Conservation (phyloP, 2,329 filamentous ascomycete genomes). For the Westerdykella ornata region DNA sequence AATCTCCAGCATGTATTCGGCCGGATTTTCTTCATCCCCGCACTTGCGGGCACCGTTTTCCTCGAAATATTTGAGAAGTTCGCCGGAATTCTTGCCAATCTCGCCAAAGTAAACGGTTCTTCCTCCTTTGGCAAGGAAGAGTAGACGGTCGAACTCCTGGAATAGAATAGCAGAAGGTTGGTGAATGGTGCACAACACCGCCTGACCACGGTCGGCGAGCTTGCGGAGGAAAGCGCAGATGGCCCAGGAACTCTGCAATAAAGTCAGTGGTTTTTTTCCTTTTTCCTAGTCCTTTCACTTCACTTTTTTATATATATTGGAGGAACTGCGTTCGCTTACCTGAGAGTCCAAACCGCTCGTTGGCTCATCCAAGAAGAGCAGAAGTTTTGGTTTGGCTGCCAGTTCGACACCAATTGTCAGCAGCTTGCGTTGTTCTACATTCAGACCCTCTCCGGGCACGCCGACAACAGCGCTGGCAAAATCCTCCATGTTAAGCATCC, state of each 20-base stretch:
- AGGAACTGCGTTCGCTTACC: no score
- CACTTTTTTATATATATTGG: no score
- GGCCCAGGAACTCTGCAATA: constrained; percentile 50
- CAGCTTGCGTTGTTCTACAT: constrained; percentile 63
- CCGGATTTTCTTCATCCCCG: constrained; percentile 59
- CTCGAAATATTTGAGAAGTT: constrained; percentile 51
- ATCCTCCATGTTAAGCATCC: constrained; percentile 60
- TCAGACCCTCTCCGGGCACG: constrained; percentile 56
- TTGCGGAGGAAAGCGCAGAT: constrained; percentile 58
- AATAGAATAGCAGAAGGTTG: constrained; percentile 43
- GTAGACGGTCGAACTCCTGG: constrained; percentile 41
- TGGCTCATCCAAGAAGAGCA: constrained; percentile 57
- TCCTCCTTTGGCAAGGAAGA: constrained; percentile 41
- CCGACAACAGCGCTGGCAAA: constrained; percentile 62
- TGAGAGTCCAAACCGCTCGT: constrained; percentile 20
- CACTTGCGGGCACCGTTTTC: constrained; percentile 56
- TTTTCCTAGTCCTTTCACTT: no score
- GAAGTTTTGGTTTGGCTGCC: constrained; percentile 58
- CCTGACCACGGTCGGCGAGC: constrained; percentile 46
- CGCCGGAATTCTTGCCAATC: constrained; percentile 39
- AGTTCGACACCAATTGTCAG: constrained; percentile 68
- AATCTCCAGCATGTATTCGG: constrained; percentile 66
- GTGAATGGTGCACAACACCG: constrained; percentile 45
- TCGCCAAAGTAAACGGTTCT: constrained; percentile 46
- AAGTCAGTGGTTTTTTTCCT: no score